Base-by-base conservation (phyloP, 179 eudicot genomes). In the Heliamphora pulchella region DNA sequence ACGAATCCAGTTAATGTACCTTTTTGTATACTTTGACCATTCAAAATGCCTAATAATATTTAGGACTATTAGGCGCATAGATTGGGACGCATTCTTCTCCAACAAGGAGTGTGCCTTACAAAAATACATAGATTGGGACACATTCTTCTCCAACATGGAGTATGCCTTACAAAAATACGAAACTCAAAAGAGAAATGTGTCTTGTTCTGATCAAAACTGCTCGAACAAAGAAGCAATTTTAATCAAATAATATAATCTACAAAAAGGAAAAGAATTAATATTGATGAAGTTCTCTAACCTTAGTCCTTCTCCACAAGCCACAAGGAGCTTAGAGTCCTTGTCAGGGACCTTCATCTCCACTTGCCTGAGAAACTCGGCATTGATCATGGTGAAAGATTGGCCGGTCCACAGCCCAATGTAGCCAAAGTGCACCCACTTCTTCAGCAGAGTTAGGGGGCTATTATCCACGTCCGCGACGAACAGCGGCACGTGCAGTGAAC, bases 401-500 rank as follows among this genome's bases (percentile, higher is more conserved):
- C 99, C 97, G 6, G 99, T 96, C 98, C 98, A 96, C 8, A 85
- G 57, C 9, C 99, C 99, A 88, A 96, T 94, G 87, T 96, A 96
- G 61, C 99, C 99, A 54, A 96, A 87, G 76, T 96, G 99, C 18
- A 96, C 97, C 99, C 96, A 94, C 77, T 92, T 96, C 90, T 94
- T 96, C 68, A 94, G 75, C 14, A 94, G 84, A 0, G 98, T 94
- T 14, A 96, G 2, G 11, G 84, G 89, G 59, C 98, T 80, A 18
- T 76, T 82, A 41, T 96, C 99, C 63, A 47, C 72, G 78, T 96
- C 99, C 79, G 88, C 43, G 44, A 94, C 74, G 75, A 92, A 94
- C 69, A 96, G 87, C 0, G 99, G 99, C 75, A 92, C 94, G 83
- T 96, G 94, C 78, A 92, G 13, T 7, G 97, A 92, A n/a, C 91